These are phyloP conservation scores for Cytidiella melzeri DNA, from an alignment of 768 basidiomycete species.

Conservation along the genomic window DNA sequence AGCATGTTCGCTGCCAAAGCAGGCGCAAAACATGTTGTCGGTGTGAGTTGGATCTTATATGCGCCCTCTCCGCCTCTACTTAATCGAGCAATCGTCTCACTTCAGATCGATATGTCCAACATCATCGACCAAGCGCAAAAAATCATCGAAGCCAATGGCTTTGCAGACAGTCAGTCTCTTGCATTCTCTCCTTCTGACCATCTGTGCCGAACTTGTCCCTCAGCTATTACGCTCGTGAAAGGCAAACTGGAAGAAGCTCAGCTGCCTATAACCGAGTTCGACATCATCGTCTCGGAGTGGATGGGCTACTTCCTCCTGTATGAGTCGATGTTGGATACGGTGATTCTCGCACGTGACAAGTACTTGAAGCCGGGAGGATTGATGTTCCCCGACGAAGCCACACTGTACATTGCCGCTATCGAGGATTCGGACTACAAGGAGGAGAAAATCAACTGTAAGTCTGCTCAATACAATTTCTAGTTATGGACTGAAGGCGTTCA, in stretches of 20 bases:
- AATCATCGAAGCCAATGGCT: constrained; percentile 94
- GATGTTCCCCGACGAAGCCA: constrained; percentile 95
- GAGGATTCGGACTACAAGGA: constrained; percentile 99
- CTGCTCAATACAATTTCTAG: not conserved
- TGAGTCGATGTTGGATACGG: constrained; percentile 99
- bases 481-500: not conserved
- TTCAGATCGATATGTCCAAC: constrained; percentile 98
- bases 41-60: constrained; percentile 51
- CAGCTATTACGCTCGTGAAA: constrained; percentile 93
- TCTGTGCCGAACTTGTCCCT: no score
- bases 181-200: not conserved
- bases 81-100: no score
- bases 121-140: constrained; percentile 99
- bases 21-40: constrained; percentile 90
- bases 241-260: constrained; percentile 94
- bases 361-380: constrained; percentile 88
- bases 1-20: constrained; percentile 98
- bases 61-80: not conserved
- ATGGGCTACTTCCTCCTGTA: constrained; percentile 99
- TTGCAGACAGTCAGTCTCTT: constrained; percentile 73
- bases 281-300: constrained; percentile 99
- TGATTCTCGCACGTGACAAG: constrained; percentile 92
- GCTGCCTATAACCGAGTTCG: constrained; percentile 86
- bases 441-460: constrained; percentile 98
- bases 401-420: constrained; percentile 90